Conservation (phyloP, 345 rosid species). For the Psidium guajava region DNA sequence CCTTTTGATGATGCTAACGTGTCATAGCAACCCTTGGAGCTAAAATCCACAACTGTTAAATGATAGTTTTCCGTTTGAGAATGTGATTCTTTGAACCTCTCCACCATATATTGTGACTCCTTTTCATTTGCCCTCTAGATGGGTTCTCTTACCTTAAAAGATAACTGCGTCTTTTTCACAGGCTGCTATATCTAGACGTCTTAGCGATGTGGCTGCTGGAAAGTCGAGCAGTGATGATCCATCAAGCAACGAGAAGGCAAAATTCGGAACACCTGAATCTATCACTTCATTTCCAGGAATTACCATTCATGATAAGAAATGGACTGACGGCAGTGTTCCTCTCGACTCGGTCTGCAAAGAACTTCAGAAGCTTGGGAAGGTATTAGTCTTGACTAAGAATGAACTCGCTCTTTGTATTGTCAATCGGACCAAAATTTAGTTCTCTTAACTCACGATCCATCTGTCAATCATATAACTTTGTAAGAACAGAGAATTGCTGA, state of each 20-base stretch:
- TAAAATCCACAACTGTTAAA: background rate
- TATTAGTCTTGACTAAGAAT: background rate
- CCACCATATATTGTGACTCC: background rate
- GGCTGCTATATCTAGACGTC: slow-evolving; percentile 89
- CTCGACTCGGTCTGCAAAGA: slow-evolving; percentile 43
- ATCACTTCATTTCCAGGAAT: slow-evolving; percentile 31
- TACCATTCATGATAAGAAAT: slow-evolving; percentile 72
- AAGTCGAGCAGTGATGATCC: slow-evolving; percentile 29
- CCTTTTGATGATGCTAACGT: background rate
- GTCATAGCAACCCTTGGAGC: accelerated
- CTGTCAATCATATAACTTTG: background rate
- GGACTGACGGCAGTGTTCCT: slow-evolving; percentile 87
- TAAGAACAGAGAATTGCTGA: background rate
- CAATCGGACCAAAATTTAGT: background rate
- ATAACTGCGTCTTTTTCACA: slow-evolving; percentile 3
- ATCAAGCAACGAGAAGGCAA: slow-evolving; percentile 33
- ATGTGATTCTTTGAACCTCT: background rate
- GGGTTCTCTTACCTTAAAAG: background rate
- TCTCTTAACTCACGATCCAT: background rate
- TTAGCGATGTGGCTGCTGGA: slow-evolving; percentile 57
- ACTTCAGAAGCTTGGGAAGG: slow-evolving; percentile 69
- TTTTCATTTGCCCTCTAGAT: background rate
- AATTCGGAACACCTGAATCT: slow-evolving; percentile 35
- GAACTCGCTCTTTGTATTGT: background rate
- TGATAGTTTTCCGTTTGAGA: background rate